Evolutionary conservation across 106 monocot species (phyloP).

Genomic region (Ottelia alismoides): DNA sequence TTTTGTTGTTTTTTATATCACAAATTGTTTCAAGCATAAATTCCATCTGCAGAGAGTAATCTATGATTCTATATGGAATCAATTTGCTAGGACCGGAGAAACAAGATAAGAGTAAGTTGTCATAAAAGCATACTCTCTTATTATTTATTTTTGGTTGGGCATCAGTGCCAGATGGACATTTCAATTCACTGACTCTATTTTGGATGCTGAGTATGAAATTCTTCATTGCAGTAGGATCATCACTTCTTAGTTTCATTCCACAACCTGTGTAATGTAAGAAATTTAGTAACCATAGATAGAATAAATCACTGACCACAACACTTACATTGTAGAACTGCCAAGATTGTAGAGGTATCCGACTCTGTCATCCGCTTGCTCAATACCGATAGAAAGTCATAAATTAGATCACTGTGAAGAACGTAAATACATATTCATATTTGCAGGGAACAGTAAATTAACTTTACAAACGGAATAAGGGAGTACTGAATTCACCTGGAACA

Average conservation of each 20-base stretch:
- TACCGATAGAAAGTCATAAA: slow-evolving; percentile 72
- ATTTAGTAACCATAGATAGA: not conserved
- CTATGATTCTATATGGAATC: not conserved
- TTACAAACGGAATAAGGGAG: too few relatives aligned
- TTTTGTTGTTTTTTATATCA: slow-evolving; percentile 97
- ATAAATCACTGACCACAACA: not conserved
- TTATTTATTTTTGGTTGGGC: slow-evolving; percentile 30
- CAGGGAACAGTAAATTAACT: too few relatives aligned
- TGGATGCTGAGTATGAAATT: slow-evolving; percentile 66
- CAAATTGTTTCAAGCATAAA: slow-evolving; percentile 96
- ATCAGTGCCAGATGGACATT: slow-evolving; percentile 15
- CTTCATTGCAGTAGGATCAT: slow-evolving; percentile 90
- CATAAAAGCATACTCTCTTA: slow-evolving; percentile 44
- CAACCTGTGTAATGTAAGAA: too few relatives aligned
- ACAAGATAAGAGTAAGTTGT: too few relatives aligned
- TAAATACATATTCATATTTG: too few relatives aligned
- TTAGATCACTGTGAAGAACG: slow-evolving; percentile 69
- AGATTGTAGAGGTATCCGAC: slow-evolving; percentile 70
- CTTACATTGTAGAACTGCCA: slow-evolving; percentile 73
- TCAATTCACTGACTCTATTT: slow-evolving; percentile 55
- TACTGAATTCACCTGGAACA: slow-evolving; percentile 86
- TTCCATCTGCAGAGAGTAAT: slow-evolving; percentile 57
- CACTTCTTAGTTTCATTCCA: slow-evolving; percentile 83
- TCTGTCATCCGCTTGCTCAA: slow-evolving; percentile 83
- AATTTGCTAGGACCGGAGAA: too few relatives aligned